A percentile compares a stretch with the other conserved stretches of the same genome.
Evolutionary conservation across 257 asterid genomes (phyloP).

Genomic region (Capsicum chinense): DNA sequence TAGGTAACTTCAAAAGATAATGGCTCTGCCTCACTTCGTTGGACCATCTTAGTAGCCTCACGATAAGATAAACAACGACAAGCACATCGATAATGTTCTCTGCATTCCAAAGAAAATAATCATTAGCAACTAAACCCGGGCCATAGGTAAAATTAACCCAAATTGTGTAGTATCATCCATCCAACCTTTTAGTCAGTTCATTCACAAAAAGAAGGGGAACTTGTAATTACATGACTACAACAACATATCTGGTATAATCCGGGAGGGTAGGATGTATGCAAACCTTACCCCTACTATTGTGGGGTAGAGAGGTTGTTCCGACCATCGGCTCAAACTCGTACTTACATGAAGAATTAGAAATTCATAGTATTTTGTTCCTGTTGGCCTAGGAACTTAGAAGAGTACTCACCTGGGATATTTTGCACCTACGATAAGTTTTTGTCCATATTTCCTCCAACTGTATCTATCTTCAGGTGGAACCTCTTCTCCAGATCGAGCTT

Average conservation of each 20-base stretch:
- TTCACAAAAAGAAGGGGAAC: not conserved
- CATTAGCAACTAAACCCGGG: not conserved
- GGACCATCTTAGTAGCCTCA: constrained; percentile 25
- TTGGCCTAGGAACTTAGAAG: not conserved
- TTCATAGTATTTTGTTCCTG: not conserved
- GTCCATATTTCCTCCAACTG: constrained; percentile 61
- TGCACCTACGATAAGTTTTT: constrained; percentile 47
- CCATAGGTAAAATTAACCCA: not conserved
- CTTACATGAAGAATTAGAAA: not conserved
- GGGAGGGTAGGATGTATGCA: no score
- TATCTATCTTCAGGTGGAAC: constrained; percentile 43
- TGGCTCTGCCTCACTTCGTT: not conserved
- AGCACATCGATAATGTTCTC: constrained; percentile 6
- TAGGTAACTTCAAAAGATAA: not conserved
- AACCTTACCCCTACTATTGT: no score
- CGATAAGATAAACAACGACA: not conserved
- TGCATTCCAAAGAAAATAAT: not conserved
- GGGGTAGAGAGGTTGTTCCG: no score
- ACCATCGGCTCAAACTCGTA: not conserved
- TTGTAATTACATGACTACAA: no score
- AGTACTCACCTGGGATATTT: constrained; percentile 52
- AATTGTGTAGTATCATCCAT: not conserved
- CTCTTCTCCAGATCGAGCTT: constrained; percentile 28
- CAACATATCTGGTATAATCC: no score
- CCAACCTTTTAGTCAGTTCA: not conserved